Evolutionary conservation across 805 yeast species (phyloP), one percentile per base, ranked within the genome.

Genomic region (Cyberlindnera lachancei): DNA sequence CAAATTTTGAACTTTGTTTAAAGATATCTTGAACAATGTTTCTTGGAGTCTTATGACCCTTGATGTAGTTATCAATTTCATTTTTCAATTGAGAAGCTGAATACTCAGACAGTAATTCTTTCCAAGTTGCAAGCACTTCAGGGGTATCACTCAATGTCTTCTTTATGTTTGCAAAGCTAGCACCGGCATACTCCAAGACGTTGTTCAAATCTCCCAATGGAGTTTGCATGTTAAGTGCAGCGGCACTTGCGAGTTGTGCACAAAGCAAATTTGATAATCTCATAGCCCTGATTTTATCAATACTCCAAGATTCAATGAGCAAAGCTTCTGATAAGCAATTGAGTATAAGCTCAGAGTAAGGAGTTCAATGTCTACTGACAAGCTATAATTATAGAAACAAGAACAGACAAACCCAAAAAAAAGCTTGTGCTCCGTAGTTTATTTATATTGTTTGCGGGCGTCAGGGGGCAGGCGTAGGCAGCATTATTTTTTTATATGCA

Each of bases 51-150:
- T 34, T 34, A 18, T 41, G 41, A 13, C 31, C 33, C 4, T 27
- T 18, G 20, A 35, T 26, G 36, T 25, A 46, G 20, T 23, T 18
- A 12, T 37, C 41, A 15, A 47, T 27, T 33, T 35, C 25, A 4
- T 19, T 25, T 8, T 31, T 35, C 14, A 47, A 23, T 18, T 36
- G 38, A 13, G 33, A 35, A 6, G 30, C 11, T 2, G 45, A 28
- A 29, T 52, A 48, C 63, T 64, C 59, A 59, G 66, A 23, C 18
- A 35, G 13, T 7, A 46, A 28, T 5, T 44, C 44, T 38, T 68
- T 76, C 39, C 48, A 45, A 5, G 42, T 29, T 13, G 31, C 35
- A 9, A 41, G 13, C 11, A 44, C 25, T 15, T 41, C 46, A 3
- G 41, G 35, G 18, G 42, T 35, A 8, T 27, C 30, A 5, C 15